Evolutionary conservation across 2,329 filamentous ascomycete species (phyloP), one percentile per base, ranked within the genome.

Genomic region (Lecanoromycetidae sp.): DNA sequence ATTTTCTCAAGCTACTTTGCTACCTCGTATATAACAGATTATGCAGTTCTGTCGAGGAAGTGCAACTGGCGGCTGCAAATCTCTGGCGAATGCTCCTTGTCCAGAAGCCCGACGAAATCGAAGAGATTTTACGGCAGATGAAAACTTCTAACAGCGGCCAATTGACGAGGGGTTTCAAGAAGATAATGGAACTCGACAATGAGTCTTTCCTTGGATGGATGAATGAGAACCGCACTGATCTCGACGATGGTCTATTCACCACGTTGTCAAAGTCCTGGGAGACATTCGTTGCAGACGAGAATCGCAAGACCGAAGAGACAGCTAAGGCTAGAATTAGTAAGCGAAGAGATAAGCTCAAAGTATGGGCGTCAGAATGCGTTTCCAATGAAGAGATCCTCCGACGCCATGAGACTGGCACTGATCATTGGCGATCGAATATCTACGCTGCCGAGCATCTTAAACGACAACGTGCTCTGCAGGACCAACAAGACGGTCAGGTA

Each of bases 371-470:
- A 2, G 82, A 90, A 54, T 79, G 80, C 42, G 64, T 77, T 4
- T 73, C 74, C 19, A 75, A 75, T 8, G 84, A 93, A 15, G 84
- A 83, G 53, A 71, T 83, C 13, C 75, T 88, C 49, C 72, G 82
- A 45, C 80, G 80, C n/a, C 90, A 96, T 58, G 86, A 94, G 57
- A 79, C 84, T 54, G 84, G 86, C 0, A 90, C 91, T 47, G 82
- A 78, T 33, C 82, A 90, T 50, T 98, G 90, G 91, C 84, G 90
- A 69, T 87, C 88, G 57, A 96, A 94, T 57, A 94, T 98, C 33
- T 91, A 90, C 62, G 80, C 83, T 40, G 87, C 90, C 0, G 91
- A 98, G 61, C 82, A 91, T 55, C 77, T 90, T 59, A 96, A 94
- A 61, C 82, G 94, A 54, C 90, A 96, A 61, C 76, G 91, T 52